Conservation (phyloP, 2,329 filamentous ascomycete genomes). For the Ustulina deusta region DNA sequence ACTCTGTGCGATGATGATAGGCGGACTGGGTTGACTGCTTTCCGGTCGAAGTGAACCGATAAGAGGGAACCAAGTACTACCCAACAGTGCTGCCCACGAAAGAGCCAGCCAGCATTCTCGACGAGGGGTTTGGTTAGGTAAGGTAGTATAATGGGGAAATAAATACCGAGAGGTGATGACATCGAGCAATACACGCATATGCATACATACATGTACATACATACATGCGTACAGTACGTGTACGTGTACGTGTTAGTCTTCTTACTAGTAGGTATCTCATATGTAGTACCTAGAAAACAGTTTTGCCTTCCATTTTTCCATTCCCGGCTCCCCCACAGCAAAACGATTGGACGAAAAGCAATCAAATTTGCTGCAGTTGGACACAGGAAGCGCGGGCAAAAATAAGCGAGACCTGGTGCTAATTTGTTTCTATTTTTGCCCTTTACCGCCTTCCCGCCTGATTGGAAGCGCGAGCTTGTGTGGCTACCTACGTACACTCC, state of each 20-base stretch:
- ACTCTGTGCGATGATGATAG: constrained; percentile 7
- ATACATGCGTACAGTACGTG: background rate
- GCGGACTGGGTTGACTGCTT: background rate
- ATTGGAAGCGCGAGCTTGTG: background rate
- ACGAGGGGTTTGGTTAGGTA: background rate
- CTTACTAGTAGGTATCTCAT: too few relatives aligned
- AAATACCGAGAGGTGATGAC: background rate
- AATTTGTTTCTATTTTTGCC: constrained; percentile 48
- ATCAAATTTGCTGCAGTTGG: constrained; percentile 31
- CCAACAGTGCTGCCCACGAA: too few relatives aligned
- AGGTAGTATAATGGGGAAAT: background rate
- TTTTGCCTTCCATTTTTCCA: constrained; percentile 16
- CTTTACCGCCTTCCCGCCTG: constrained; percentile 38
- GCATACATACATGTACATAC: background rate
- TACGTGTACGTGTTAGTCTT: too few relatives aligned
- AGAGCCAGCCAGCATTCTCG: too few relatives aligned
- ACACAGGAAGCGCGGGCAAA: constrained; percentile 18
- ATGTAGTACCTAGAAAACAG: background rate
- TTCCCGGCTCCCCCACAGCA: background rate
- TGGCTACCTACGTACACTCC: constrained; percentile 1
- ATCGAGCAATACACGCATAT: background rate
- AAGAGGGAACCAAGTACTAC: background rate
- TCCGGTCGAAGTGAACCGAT: too few relatives aligned
- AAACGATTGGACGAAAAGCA: constrained; percentile 27
- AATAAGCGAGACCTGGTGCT: constrained; percentile 3